Evolutionary conservation across 1,139 yeast genomes (phyloP).

Genomic region (Yamadazyma oceani): DNA sequence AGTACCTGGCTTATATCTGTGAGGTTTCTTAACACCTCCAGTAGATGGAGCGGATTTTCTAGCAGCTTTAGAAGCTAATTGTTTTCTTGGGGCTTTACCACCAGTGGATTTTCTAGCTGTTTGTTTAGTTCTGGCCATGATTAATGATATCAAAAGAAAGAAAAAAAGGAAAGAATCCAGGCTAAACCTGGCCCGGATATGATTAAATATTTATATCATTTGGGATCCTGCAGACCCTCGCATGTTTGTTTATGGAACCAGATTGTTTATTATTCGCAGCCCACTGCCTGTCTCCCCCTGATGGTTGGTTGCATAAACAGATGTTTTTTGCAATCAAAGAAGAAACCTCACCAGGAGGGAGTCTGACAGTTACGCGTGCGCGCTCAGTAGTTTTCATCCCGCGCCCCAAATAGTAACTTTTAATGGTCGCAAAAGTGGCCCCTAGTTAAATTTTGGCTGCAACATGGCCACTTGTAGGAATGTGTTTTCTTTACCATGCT

Average conservation of each 20-base stretch:
- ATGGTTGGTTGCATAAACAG: too few relatives aligned
- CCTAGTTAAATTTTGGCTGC: neutral
- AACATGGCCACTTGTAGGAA: neutral
- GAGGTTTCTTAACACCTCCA: slow-evolving; percentile 99
- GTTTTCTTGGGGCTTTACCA: slow-evolving; percentile 99
- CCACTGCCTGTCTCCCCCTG: too few relatives aligned
- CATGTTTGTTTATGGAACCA: too few relatives aligned
- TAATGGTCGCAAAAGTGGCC: neutral
- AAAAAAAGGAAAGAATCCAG: neutral
- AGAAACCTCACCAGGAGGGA: neutral
- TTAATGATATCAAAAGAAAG: slow-evolving; percentile 1
- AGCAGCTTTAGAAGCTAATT: slow-evolving; percentile 98
- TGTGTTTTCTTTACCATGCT: too few relatives aligned
- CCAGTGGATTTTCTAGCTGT: slow-evolving; percentile 99
- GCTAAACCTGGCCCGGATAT: neutral
- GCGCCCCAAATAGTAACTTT: neutral
- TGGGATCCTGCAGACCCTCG: neutral
- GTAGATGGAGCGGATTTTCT: slow-evolving; percentile 98
- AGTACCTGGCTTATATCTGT: slow-evolving; percentile 99
- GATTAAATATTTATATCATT: slow-evolving; percentile 1
- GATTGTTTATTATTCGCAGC: neutral
- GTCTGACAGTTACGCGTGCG: slow-evolving; percentile 1
- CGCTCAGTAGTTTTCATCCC: neutral
- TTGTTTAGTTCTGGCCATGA: slow-evolving; percentile 98
- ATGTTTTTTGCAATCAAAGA: slow-evolving; percentile 1